Conservation (phyloP, 1,139 yeast genomes). For the Nakaseomyces nivariensis region DNA sequence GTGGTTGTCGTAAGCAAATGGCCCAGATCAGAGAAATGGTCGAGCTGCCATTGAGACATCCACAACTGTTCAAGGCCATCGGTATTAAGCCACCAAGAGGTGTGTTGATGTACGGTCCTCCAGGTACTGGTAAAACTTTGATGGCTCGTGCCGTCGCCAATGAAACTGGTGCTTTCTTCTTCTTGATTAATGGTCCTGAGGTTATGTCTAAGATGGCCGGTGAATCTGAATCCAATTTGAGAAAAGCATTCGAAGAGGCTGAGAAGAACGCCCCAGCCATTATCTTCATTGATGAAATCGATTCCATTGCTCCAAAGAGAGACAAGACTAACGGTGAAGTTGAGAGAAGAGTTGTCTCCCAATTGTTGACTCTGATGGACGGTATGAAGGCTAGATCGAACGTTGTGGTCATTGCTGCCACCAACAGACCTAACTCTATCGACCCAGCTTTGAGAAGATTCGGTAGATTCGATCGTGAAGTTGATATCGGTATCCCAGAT, state of each 20-base stretch:
- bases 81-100: constrained; percentile 98
- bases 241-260: constrained; percentile 98
- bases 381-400: constrained; percentile 99
- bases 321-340: constrained; percentile 99
- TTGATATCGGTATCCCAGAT: constrained; percentile 97
- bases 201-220: constrained; percentile 99
- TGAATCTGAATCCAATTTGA: constrained; percentile 92
- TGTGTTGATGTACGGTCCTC: constrained; percentile 96
- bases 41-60: constrained; percentile 93
- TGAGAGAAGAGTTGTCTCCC: constrained; percentile 95
- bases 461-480: constrained; percentile 98
- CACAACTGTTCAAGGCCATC: constrained; percentile 89
- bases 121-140: constrained; percentile 42
- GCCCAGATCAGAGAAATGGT: constrained; percentile 97
- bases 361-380: constrained; percentile 92
- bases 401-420: constrained; percentile 89
- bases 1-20: constrained; percentile 97
- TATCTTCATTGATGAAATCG: constrained; percentile 96
- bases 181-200: constrained; percentile 98
- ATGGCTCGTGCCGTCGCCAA: constrained; percentile 99
- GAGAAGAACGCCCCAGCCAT: constrained; percentile 97
- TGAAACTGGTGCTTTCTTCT: constrained; percentile 98
- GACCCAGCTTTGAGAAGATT: constrained; percentile 98
- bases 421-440: constrained; percentile 96
- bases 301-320: constrained; percentile 98